Evolutionary conservation across 805 yeast species (phyloP), one percentile per base, ranked within the genome.

Genomic region (Torulaspora quercuum): DNA sequence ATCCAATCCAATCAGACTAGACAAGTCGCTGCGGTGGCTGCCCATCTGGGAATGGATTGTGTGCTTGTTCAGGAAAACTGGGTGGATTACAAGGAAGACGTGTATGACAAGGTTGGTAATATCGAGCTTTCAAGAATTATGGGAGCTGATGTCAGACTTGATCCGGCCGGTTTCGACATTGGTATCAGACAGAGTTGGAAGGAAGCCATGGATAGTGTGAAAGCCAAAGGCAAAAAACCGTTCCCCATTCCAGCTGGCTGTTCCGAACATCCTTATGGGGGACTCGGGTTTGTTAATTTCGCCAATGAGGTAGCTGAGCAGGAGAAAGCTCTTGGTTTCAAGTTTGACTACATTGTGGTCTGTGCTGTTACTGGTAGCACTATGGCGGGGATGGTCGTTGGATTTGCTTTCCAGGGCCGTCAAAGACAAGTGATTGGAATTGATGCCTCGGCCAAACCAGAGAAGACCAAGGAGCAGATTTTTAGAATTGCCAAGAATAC

Each of bases 161-260:
- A 60, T 31, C 57, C 61, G 6, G 59, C 53, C 36, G 60, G 60
- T 21, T 61, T 61, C 32, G 66, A 61, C 37, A 61, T 61, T 36
- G 66, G 66, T 28, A 55, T 61, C 33, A 55, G 66, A 48, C 47
- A 60, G 33, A 60, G 65, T 1, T 61, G 61, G 51, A 48, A 59
- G 37, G 59, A 57, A 24, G 55, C 65, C 5, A 35, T 61, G 43
- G 40, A 39, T 7, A 61, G 54, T 6, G 50, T 55, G 10, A 50
- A 43, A 14, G 46, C 37, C 4, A 43, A 54, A 26, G 66, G 66
- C 16, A 50, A 44, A 37, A 61, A 61, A 29, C 66, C 66, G 29
- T 61, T 57, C 29, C 62, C 65, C 10, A 63, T 61, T 40, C 66
- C 66, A 32, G 66, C 66, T 5, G 66, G 64, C 25, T 59, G 64